phyloP scores from a whole-genome alignment of 192 early-diverging fungal species.

The Nowakowskiella sp. region DNA sequence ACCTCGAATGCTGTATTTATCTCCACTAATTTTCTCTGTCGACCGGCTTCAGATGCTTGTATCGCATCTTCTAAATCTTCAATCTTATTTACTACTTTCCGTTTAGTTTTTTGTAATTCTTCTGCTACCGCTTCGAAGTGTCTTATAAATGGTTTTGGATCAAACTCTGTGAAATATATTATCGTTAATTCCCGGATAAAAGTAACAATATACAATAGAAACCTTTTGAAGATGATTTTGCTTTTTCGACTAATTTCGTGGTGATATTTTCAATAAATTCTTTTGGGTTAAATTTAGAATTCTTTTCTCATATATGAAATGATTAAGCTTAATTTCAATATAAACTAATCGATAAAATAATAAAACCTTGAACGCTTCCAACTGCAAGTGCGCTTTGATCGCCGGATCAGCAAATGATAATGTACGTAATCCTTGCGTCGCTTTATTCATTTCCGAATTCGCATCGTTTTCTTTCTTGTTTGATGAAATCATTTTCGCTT shows the following conservation, averaged over 20 bases:
- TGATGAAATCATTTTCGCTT: too few relatives aligned
- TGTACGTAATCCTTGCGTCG: constrained; percentile 15
- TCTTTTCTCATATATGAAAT: constrained; percentile 8
- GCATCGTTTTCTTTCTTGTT: too few relatives aligned
- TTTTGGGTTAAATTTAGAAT: not conserved
- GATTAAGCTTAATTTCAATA: constrained; percentile 19
- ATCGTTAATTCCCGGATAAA: not conserved
- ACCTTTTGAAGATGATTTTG: not conserved
- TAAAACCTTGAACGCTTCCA: not conserved
- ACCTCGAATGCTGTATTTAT: constrained; percentile 75
- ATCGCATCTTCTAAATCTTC: constrained; percentile 75
- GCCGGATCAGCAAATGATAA: constrained; percentile 10
- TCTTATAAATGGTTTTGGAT: constrained; percentile 86
- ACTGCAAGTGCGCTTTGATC: not conserved
- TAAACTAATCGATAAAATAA: too few relatives aligned
- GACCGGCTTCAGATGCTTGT: constrained; percentile 61
- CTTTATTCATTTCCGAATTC: too few relatives aligned
- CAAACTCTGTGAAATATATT: constrained; percentile 50
- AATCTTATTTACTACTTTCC: constrained; percentile 72
- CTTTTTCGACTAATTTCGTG: constrained; percentile 1
- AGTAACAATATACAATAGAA: not conserved
- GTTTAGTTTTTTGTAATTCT: constrained; percentile 68
- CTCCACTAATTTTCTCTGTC: constrained; percentile 71
- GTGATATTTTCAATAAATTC: not conserved
- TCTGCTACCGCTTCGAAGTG: constrained; percentile 81